Base-by-base conservation (phyloP, 2,329 filamentous ascomycete species). In the Colletotrichum sp. region DNA sequence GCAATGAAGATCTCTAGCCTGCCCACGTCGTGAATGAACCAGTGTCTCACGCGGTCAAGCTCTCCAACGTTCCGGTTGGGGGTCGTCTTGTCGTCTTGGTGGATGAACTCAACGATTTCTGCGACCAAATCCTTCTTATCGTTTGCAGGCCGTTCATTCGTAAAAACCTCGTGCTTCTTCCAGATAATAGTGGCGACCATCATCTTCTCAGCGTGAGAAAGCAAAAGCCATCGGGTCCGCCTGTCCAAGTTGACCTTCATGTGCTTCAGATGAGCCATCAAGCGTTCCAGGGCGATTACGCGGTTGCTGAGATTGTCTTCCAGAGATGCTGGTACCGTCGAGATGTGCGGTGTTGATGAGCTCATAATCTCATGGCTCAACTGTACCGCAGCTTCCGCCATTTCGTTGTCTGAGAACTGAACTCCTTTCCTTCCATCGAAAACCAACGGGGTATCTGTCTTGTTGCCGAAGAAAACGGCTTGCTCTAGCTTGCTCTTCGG, bases 191-290 rank as follows among this genome's bases (percentile, higher is more conserved):
- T 90, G 21, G 95, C 95, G 44, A 96, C 95, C 59, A 94, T 92
- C 86, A 99, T 90, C 84, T 96, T 98, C 84, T 99, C 97, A 0
- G 96, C 96, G 81, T 96, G 93, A 89, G 93, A 95, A n/a, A 99
- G 87, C 36, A 99, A 86, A 77, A 90, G 89, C 96, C 96, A 99
- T 79, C 93, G 92, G 2, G 93, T 93, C 28, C 86, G 87, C 55
- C 92, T 91, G 78, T 94, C 92, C 8, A 99, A 84, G 4, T 91
- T 87, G 30, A 92, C 89, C 76, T 92, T 93, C 36, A 93, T 92
- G 8, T 90, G 89, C 77, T 90, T 90, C 15, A 99, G 86, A 79
- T 97, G 92, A 4, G 88, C 86, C 70, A 95, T 95, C 68, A 99
- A 89, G 72, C 94, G 93, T 78, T 93, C 91, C 59, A 99, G 86